Conservation (phyloP, 2,329 filamentous ascomycete genomes). For the Fusarium proliferatum region DNA sequence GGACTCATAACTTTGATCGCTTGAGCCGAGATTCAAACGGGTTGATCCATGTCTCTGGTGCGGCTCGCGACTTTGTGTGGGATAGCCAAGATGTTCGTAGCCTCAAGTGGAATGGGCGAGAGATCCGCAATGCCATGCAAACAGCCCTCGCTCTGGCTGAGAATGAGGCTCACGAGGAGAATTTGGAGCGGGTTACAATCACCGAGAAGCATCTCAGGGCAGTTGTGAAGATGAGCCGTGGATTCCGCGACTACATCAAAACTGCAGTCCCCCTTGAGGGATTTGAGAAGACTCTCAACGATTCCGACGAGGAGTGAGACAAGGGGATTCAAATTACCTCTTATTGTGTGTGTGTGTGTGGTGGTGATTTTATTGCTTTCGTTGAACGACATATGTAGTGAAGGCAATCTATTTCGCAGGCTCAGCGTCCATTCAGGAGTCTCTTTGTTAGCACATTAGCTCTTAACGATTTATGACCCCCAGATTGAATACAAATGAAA, state of each 20-base stretch:
- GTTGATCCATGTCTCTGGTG: slow-evolving; percentile 51
- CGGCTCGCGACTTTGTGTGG: slow-evolving; percentile 55
- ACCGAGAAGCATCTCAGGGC: slow-evolving; percentile 49
- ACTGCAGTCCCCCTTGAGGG: slow-evolving; percentile 33
- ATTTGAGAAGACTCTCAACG: slow-evolving; percentile 34
- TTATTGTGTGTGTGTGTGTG: too few relatives aligned
- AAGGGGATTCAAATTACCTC: neutral
- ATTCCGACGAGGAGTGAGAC: slow-evolving; percentile 30
- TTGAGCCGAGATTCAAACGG: slow-evolving; percentile 55
- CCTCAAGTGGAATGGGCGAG: slow-evolving; percentile 57
- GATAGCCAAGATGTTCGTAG: slow-evolving; percentile 50
- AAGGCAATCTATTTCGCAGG: neutral
- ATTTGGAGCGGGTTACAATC: slow-evolving; percentile 46
- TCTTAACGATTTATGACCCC: neutral
- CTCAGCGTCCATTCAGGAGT: neutral
- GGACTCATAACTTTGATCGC: slow-evolving; percentile 59
- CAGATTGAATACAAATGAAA: slow-evolving; percentile 1
- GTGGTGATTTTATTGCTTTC: neutral
- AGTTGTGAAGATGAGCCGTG: slow-evolving; percentile 51
- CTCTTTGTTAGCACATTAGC: neutral
- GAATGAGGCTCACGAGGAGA: slow-evolving; percentile 53
- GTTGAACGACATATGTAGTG: neutral
- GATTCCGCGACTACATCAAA: slow-evolving; percentile 50
- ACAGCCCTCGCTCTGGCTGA: slow-evolving; percentile 59
- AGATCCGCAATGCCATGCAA: slow-evolving; percentile 58